A percentile compares a stretch with the other conserved stretches of the same genome.
Evolutionary conservation across 495 filamentous ascomycete genomes (phyloP).

Genomic region (Penicillium cataractarum): DNA sequence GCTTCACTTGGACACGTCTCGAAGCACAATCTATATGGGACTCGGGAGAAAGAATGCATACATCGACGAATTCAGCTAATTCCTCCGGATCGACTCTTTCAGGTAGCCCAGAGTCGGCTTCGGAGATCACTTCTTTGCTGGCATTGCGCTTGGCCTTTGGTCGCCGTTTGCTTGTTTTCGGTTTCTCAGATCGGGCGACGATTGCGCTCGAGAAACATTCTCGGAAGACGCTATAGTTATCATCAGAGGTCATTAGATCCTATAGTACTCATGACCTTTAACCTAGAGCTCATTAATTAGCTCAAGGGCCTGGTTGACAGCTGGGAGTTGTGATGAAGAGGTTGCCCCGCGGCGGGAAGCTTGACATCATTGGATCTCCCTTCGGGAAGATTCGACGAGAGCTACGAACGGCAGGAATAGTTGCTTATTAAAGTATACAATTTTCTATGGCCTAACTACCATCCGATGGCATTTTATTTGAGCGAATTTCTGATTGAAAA

Average conservation of each 20-base stretch:
- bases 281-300: not conserved
- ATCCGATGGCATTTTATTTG: too few species aligned
- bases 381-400: not conserved
- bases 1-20: not conserved
- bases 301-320: not conserved
- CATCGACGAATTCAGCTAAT: conserved; percentile 72
- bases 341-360: not conserved
- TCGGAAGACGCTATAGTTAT: conserved; percentile 70
- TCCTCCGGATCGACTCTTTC: conserved; percentile 61
- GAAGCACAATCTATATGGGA: not conserved
- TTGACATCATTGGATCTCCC: not conserved
- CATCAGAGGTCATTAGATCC: conserved; percentile 30
- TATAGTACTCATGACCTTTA: not conserved
- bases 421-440: too few species aligned
- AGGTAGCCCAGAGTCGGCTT: conserved; percentile 11
- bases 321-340: not conserved
- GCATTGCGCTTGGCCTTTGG: conserved; percentile 39
- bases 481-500: too few species aligned
- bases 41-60: conserved; percentile 27
- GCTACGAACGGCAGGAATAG: too few species aligned
- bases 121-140: conserved; percentile 21
- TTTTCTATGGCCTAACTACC: too few species aligned
- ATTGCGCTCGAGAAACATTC: conserved; percentile 65
- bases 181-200: conserved; percentile 55
- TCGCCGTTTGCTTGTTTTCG: conserved; percentile 48